These are phyloP conservation scores for Durusdinium trenchii DNA, from an alignment of 73 alveolate genomes.

Conservation along the genomic window DNA sequence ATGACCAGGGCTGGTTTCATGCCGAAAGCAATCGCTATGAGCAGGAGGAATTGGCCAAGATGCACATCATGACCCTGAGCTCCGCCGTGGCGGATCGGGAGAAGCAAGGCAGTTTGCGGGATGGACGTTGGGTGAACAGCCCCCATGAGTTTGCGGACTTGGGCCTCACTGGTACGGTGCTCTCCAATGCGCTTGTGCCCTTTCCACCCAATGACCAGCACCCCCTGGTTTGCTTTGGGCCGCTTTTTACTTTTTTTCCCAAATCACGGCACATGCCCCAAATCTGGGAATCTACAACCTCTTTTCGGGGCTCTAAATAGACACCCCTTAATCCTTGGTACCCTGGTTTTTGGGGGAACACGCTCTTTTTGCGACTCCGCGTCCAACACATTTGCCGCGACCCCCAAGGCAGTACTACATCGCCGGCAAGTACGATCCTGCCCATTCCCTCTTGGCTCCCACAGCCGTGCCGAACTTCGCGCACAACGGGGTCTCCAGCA, in stretches of 20 bases:
- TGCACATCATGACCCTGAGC: constrained; percentile 77
- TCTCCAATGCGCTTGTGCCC: constrained; percentile 85
- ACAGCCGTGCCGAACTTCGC: constrained; percentile 44
- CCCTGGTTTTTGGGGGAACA: too few relatives aligned
- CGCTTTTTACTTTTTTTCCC: not conserved
- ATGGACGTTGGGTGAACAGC: constrained; percentile 76
- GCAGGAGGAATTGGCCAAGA: constrained; percentile 88
- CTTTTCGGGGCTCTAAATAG: not conserved
- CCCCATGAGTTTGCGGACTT: constrained; percentile 82
- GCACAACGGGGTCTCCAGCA: constrained; percentile 49
- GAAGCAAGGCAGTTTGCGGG: constrained; percentile 11
- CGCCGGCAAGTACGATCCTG: constrained; percentile 66
- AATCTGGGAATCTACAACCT: not conserved
- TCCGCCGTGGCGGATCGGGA: constrained; percentile 78
- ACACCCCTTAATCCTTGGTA: too few relatives aligned
- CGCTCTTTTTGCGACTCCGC: too few relatives aligned
- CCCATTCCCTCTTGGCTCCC: not conserved
- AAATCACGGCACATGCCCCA: not conserved
- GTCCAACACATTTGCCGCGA: too few relatives aligned
- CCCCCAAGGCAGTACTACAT: constrained; percentile 59
- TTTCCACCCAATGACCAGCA: constrained; percentile 92
- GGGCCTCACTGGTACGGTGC: constrained; percentile 92
- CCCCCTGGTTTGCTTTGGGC: not conserved
- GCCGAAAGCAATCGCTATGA: constrained; percentile 95
- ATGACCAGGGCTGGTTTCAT: constrained; percentile 95